These are phyloP conservation scores for Monilinia laxa DNA, from an alignment of 2,329 filamentous ascomycete species.

Conservation along the genomic window DNA sequence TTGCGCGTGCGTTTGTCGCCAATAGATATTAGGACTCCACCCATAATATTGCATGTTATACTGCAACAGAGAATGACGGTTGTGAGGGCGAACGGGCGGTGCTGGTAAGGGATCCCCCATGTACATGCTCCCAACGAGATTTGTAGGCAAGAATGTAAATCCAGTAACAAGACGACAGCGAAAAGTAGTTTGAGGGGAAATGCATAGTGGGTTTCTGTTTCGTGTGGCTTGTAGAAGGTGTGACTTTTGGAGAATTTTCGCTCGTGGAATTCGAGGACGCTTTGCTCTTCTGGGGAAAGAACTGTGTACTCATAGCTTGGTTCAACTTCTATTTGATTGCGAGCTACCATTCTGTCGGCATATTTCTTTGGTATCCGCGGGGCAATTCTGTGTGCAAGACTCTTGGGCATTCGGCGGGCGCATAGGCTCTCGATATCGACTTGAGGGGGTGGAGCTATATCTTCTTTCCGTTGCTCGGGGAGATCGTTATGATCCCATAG, in stretches of 20 bases:
- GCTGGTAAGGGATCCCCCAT: conserved; percentile 72
- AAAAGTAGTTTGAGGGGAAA: conserved; percentile 74
- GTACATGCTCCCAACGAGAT: conserved; percentile 76
- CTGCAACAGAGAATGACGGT: conserved; percentile 78
- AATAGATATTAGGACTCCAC: conserved; percentile 71
- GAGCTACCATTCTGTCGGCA: conserved; percentile 29
- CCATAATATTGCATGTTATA: conserved; percentile 73
- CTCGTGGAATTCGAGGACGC: conserved; percentile 71
- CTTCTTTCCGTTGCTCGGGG: conserved; percentile 47
- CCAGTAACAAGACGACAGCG: conserved; percentile 71
- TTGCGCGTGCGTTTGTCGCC: conserved; percentile 77
- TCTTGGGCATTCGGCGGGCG: conserved; percentile 29
- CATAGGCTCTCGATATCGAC: conserved; percentile 43
- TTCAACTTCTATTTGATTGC: conserved; percentile 22
- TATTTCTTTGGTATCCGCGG: conserved; percentile 32
- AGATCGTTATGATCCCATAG: conserved; percentile 56
- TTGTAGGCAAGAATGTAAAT: conserved; percentile 76
- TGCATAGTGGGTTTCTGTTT: conserved; percentile 76
- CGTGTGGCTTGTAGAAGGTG: conserved; percentile 86
- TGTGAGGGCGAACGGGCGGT: conserved; percentile 68
- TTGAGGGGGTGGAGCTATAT: conserved; percentile 41
- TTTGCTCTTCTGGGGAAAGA: conserved; percentile 65
- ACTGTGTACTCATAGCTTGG: conserved; percentile 55
- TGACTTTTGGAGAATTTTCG: conserved; percentile 78
- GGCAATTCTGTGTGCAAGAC: conserved; percentile 29